Percentiles rank a stretch among this genome's conserved stretches.
Evolutionary conservation across 2,329 filamentous ascomycete species (phyloP).

Genomic region (Chrysoporthe austroafricana): DNA sequence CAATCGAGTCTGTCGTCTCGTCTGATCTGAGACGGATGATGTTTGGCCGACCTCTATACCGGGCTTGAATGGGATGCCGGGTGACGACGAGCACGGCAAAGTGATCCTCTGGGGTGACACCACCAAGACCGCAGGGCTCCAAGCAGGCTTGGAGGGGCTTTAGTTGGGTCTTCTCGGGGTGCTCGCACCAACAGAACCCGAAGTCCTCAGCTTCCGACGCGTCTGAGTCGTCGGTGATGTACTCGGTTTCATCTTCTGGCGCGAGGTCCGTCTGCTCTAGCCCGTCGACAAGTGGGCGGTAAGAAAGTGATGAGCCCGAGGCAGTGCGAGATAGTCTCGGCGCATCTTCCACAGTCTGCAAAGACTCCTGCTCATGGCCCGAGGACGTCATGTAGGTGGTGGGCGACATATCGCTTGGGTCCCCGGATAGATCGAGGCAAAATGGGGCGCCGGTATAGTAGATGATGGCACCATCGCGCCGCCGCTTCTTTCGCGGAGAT

Average conservation of each 20-base stretch:
- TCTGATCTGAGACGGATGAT: constrained; percentile 28
- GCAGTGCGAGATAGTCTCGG: constrained; percentile 43
- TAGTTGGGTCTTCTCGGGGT: constrained; percentile 44
- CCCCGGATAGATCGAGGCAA: constrained; percentile 78
- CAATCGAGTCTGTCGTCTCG: constrained; percentile 46
- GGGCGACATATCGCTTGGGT: constrained; percentile 55
- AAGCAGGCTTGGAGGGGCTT: constrained; percentile 54
- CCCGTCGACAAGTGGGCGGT: constrained; percentile 54
- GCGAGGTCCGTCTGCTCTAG: constrained; percentile 32
- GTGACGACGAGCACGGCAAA: constrained; percentile 62
- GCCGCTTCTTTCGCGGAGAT: constrained; percentile 54
- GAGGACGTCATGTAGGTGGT: constrained; percentile 54
- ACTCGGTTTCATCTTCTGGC: constrained; percentile 36
- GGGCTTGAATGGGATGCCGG: constrained; percentile 42
- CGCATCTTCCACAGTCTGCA: constrained; percentile 31
- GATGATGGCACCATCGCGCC: constrained; percentile 74
- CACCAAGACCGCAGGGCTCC: constrained; percentile 62
- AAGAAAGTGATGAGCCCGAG: constrained; percentile 56
- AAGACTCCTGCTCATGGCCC: constrained; percentile 41
- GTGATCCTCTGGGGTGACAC: constrained; percentile 66
- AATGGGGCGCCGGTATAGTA: constrained; percentile 83
- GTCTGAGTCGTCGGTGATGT: constrained; percentile 40
- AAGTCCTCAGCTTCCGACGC: constrained; percentile 45
- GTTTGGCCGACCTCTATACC: constrained; percentile 6
- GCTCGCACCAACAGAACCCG: constrained; percentile 52